Conservation (phyloP, 495 filamentous ascomycete genomes). For the Neurospora sp. region DNA sequence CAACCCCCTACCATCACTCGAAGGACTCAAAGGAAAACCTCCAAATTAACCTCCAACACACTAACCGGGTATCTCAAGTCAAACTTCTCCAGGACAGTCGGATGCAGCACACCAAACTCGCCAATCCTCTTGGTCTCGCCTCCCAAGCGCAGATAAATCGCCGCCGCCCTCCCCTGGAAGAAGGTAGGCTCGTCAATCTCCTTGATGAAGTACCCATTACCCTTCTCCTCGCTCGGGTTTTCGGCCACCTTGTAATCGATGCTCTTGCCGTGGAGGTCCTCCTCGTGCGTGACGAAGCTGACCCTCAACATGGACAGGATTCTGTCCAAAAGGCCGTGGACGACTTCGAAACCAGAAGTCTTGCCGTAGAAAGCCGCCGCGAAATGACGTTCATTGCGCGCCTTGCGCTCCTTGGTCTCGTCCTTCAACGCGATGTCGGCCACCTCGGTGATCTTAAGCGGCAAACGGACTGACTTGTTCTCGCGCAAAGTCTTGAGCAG, state of each 20-base stretch:
- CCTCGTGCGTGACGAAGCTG: constrained; percentile 66
- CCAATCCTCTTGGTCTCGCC: constrained; percentile 68
- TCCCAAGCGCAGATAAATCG: constrained; percentile 60
- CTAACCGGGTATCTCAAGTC: constrained; percentile 90
- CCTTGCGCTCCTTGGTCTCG: constrained; percentile 62
- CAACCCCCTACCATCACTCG: too few species aligned
- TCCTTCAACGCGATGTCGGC: constrained; percentile 91
- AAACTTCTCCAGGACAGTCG: constrained; percentile 84
- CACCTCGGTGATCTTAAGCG: constrained; percentile 89
- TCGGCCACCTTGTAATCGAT: constrained; percentile 38
- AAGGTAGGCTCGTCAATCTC: constrained; percentile 84
- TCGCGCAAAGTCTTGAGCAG: constrained; percentile 91
- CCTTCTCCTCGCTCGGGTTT: constrained; percentile 43
- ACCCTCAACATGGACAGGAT: constrained; percentile 86
- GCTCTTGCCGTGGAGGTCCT: constrained; percentile 48
- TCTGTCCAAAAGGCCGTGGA: constrained; percentile 88
- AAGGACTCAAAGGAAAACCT: constrained; percentile 67
- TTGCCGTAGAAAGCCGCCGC: constrained; percentile 93
- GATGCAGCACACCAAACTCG: constrained; percentile 87
- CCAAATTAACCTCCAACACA: constrained; percentile 90
- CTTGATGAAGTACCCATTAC: constrained; percentile 73
- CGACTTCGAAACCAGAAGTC: constrained; percentile 89
- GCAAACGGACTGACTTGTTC: constrained; percentile 82
- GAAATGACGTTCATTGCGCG: constrained; percentile 86
- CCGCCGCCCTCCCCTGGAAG: constrained; percentile 81